A percentile compares a stretch with the other conserved stretches of the same genome.
These are phyloP conservation scores for Osmozyma mogii DNA, from an alignment of 805 yeast species.

Conservation along the genomic window DNA sequence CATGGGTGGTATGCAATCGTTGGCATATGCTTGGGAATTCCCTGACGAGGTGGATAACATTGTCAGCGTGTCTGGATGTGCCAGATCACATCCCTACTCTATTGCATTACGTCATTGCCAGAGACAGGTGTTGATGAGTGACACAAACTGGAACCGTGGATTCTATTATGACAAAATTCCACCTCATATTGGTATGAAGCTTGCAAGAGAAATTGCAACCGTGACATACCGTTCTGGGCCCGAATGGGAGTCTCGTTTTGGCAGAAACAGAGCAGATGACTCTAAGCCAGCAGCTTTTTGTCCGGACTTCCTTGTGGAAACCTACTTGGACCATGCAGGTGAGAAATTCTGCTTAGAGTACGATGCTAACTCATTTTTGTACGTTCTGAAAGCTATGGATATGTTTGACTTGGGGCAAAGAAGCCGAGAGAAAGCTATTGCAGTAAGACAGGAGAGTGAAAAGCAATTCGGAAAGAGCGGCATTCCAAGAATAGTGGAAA, in stretches of 20 bases:
- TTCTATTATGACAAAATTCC: constrained; percentile 73
- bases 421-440: constrained; percentile 37
- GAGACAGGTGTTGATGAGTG: constrained; percentile 89
- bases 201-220: constrained; percentile 90
- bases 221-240: constrained; percentile 94
- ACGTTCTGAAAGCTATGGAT: constrained; percentile 92
- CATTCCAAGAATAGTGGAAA: constrained; percentile 3
- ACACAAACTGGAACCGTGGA: constrained; percentile 92
- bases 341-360: constrained; percentile 87
- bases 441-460: constrained; percentile 33
- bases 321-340: constrained; percentile 91
- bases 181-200: constrained; percentile 92
- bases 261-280: constrained; percentile 80
- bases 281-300: constrained; percentile 76
- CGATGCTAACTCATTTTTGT: constrained; percentile 83
- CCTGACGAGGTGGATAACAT: constrained; percentile 68
- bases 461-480: constrained; percentile 7
- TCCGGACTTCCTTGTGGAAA: constrained; percentile 88
- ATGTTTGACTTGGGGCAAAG: constrained; percentile 66
- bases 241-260: constrained; percentile 92
- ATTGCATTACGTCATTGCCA: constrained; percentile 92
- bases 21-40: constrained; percentile 80
- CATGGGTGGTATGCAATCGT: constrained; percentile 98
- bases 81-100: constrained; percentile 88
- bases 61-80: constrained; percentile 84